These are phyloP conservation scores for Erythrophleum ivorense DNA, from an alignment of 331 rosid genomes.

Conservation along the genomic window DNA sequence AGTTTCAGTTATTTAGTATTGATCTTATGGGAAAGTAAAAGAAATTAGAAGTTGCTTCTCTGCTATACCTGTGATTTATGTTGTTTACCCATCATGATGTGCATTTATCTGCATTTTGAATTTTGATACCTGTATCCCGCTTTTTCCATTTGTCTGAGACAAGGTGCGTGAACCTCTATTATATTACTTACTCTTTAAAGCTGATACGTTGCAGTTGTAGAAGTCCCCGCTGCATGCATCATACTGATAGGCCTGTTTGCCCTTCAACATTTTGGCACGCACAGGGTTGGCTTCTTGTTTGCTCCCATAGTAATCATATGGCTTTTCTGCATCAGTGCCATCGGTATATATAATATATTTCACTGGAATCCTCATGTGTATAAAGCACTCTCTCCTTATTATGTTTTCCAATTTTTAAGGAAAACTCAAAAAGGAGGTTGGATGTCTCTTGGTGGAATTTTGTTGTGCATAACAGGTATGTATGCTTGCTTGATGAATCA, in stretches of 20 bases:
- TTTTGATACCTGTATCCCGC: background rate
- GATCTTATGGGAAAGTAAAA: background rate
- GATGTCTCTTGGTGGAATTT: constrained; percentile 53
- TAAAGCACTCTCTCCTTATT: constrained; percentile 47
- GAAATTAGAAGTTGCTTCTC: background rate
- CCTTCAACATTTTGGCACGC: constrained; percentile 48
- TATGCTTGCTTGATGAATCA: background rate
- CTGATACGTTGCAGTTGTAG: constrained; percentile 40
- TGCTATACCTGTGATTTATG: constrained; percentile 1
- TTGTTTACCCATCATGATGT: background rate
- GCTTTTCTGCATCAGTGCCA: constrained; percentile 51
- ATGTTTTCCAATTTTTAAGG: constrained; percentile 36
- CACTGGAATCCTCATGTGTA: constrained; percentile 47
- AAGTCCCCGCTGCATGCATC: constrained; percentile 47
- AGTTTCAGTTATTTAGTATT: background rate
- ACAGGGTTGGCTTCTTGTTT: constrained; percentile 51
- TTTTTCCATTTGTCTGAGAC: constrained; percentile 24
- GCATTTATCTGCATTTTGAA: constrained; percentile 14
- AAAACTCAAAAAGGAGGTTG: constrained; percentile 47
- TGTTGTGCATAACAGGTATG: constrained; percentile 47
- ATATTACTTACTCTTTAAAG: background rate
- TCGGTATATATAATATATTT: constrained; percentile 42
- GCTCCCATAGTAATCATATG: constrained; percentile 48
- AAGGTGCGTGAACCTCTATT: background rate
- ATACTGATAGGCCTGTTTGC: constrained; percentile 43